Base-by-base conservation (phyloP, 2,329 filamentous ascomycete species). In the Arachnopeziza araneosa region DNA sequence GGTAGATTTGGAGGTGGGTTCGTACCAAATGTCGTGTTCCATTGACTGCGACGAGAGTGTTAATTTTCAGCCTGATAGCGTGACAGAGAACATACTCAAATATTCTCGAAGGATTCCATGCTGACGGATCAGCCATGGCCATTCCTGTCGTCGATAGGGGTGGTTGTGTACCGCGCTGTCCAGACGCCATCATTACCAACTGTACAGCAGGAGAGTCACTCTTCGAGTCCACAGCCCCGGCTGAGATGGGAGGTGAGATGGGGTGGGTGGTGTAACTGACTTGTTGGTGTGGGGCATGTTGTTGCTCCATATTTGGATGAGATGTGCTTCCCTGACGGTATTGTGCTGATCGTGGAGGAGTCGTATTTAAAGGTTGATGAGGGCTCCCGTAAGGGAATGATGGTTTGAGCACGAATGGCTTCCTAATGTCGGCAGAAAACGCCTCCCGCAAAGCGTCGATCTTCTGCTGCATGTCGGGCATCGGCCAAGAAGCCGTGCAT, bases 11-110 rank as follows among this genome's bases (percentile, higher is more conserved):
- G 68, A 67, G 67, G 21, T 26, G 52, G 69, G 69, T 64, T 69
- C 70, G 71, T 90, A 79, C 91, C 90, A 78, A 97, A 98, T 66
- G 93, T 93, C 71, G 89, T 87, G 75, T 96, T 93, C 93, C 93
- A 98, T 79, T 96, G 91, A 75, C 93, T 96, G 70, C 64, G 66
- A 51, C 7, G 48, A 56, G 48, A 75, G 68, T 57, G 56, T 60
- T 1, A 44, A 7, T 36, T 12, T 52, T 12, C 7, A 23, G 50
- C 19, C 3, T n/a, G 56, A 23, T 10, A 12, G 9, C 49, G 9
- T 2, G 22, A 54, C 8, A 44, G 19, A 44, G 19, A 53, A 83
- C 90, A 81, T 83, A 96, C 91, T 93, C 90, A 81, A 96, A 93
- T 66, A 96, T 91, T 61, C 88, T 84, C 32, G 89, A 84, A 24